These are phyloP conservation scores for Endocalyx cinctus DNA, from an alignment of 2,329 filamentous ascomycete genomes.

Conservation along the genomic window DNA sequence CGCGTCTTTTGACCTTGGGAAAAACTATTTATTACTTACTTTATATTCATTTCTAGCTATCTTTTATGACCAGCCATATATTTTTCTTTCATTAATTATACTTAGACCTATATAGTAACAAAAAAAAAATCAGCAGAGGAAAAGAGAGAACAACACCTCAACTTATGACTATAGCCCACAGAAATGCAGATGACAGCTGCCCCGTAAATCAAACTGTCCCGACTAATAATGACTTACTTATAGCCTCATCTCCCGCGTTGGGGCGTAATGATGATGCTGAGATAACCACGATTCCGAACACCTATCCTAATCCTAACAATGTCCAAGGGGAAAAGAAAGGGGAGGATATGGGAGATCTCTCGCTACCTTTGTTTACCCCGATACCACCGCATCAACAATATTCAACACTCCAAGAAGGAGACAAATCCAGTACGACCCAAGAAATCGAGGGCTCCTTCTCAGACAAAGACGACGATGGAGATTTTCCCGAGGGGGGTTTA, in stretches of 20 bases:
- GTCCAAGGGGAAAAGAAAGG: too few relatives aligned
- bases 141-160: conserved; percentile 1
- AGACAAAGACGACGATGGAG: conserved; percentile 10
- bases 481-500: conserved; percentile 70
- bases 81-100: too few relatives aligned
- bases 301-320: conserved; percentile 2
- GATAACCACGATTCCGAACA: conserved; percentile 5
- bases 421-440: not conserved
- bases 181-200: conserved; percentile 25
- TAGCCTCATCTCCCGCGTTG: conserved; percentile 10
- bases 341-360: too few relatives aligned
- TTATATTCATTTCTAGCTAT: too few relatives aligned
- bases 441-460: not conserved
- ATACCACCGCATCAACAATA: conserved; percentile 2
- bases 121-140: not conserved
- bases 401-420: conserved; percentile 1
- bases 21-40: too few relatives aligned
- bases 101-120: too few relatives aligned
- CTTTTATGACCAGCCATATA: too few relatives aligned
- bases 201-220: conserved; percentile 25
- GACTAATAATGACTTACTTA: too few relatives aligned
- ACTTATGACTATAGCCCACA: conserved; percentile 14
- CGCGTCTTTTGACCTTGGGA: too few relatives aligned
- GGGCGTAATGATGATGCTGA: conserved; percentile 12
- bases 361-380: conserved; percentile 1